Base-by-base conservation (phyloP, 2,329 filamentous ascomycete species). In the Hortaea werneckii region DNA sequence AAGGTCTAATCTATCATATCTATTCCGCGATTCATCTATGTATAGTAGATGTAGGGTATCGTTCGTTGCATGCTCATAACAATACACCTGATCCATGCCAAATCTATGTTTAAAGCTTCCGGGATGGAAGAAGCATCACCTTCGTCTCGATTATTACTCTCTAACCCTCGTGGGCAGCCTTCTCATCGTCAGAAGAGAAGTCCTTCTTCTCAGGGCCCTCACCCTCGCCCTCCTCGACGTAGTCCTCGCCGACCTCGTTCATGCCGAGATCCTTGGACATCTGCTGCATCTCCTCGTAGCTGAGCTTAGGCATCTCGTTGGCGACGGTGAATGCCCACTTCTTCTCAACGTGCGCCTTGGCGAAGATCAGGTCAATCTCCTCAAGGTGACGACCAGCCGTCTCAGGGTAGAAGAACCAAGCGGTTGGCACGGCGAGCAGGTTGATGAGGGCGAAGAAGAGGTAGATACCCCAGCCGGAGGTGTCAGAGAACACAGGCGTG, bases 291-390 rank as follows among this genome's bases (percentile, higher is more conserved):
- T 44, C 34, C 5, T 40, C 26, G 27, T 44, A 30, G 35, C 40
- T 27, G n/a, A 44, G 34, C 6, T 30, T 7, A 10, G 43, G 43
- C 43, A 44, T 44, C 27, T 44, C 43, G 35, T 44, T 44, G 43
- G 43, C 43, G 5, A 44, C 43, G 27, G 13, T 11, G 43, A 44
- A 44, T n/a, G 43, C n/a, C 43, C 34, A 44, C 28, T 30, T 39
- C 43, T 44, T 44, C 32, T 35, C 32, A n/a, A 35, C 38, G 29
- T 44, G n/a, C 7, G 43, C 29, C 39, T 45, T 32, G 37, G 38
- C 26, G 43, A 83, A 82, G 52, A 85, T 80, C 46, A 76, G 71
- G 56, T 85, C 82, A 63, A 85, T 79, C 59, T 85, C 82, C 61
- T 85, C 82, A 29, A 85, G 68, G 10, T 62, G 64, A 32, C 57